These are phyloP conservation scores for Hyphopichia khmerensis DNA, from an alignment of 1,139 yeast species.

Conservation along the genomic window DNA sequence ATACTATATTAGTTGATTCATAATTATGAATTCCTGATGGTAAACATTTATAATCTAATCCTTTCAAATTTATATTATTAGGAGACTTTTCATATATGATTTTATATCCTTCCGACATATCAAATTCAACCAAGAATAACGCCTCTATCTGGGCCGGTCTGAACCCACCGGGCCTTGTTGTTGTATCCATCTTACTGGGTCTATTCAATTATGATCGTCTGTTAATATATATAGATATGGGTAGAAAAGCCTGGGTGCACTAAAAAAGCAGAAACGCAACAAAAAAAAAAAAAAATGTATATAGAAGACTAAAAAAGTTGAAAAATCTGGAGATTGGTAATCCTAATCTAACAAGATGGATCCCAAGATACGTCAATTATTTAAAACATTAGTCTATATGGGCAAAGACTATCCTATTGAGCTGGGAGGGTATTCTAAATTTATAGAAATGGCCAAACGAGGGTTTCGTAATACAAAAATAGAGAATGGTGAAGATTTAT, in stretches of 20 bases:
- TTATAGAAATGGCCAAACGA: constrained; percentile 18
- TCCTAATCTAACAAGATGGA: too few relatives aligned
- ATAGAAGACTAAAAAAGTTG: too few relatives aligned
- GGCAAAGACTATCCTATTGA: constrained; percentile 36
- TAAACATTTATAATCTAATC: constrained; percentile 68
- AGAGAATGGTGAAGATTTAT: constrained; percentile 10
- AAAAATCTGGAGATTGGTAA: too few relatives aligned
- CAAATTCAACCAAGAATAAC: constrained; percentile 62
- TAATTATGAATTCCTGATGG: constrained; percentile 85
- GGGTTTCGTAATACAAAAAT: constrained; percentile 21
- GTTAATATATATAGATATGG: too few relatives aligned
- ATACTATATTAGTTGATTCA: constrained; percentile 42
- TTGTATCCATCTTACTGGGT: too few relatives aligned
- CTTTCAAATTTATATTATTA: constrained; percentile 23
- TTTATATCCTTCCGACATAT: constrained; percentile 60
- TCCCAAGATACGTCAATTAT: constrained; percentile 28
- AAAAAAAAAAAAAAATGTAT: too few relatives aligned
- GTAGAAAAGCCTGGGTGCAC: too few relatives aligned
- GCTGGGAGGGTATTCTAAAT: constrained; percentile 28
- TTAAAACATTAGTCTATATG: constrained; percentile 31
- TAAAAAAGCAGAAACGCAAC: too few relatives aligned
- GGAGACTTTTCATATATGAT: constrained; percentile 54
- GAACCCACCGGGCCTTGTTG: background rate
- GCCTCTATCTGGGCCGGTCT: constrained; percentile 29
- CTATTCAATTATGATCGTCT: too few relatives aligned